These are phyloP conservation scores for Phytophthora capsici DNA, from an alignment of 352 stramenopile genomes.

Conservation along the genomic window DNA sequence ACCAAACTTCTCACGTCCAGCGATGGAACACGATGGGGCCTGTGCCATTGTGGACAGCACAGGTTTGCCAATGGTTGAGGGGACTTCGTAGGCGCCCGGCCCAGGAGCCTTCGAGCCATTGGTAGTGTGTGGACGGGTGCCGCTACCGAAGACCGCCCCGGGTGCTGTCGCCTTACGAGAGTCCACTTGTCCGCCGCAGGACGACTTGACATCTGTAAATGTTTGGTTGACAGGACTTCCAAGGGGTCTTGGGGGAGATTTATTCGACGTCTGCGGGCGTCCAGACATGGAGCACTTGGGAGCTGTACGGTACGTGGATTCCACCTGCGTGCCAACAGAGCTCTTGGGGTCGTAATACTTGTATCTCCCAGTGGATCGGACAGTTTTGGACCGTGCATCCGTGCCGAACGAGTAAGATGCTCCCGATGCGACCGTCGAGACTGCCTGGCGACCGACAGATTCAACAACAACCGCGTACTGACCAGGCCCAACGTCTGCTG, in stretches of 20 bases:
- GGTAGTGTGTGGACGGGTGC: slow-evolving; percentile 55
- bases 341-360: slow-evolving; percentile 69
- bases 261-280: slow-evolving; percentile 8
- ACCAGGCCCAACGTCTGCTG: slow-evolving; percentile 67
- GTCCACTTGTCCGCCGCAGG: slow-evolving; percentile 73
- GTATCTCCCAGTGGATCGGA: slow-evolving; percentile 31
- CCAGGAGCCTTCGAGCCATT: slow-evolving; percentile 67
- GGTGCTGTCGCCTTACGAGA: slow-evolving; percentile 77
- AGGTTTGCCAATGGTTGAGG: slow-evolving; percentile 68
- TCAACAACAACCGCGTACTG: slow-evolving; percentile 77
- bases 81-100: slow-evolving; percentile 70
- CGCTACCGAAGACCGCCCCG: slow-evolving; percentile 69
- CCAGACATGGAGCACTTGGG: slow-evolving; percentile 81
- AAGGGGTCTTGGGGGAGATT: no score
- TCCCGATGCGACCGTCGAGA: slow-evolving; percentile 65
- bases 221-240: no score
- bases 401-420: slow-evolving; percentile 76
- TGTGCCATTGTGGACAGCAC: not conserved
- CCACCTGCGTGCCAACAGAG: slow-evolving; percentile 67
- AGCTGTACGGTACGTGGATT: slow-evolving; percentile 70
- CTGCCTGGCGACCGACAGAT: slow-evolving; percentile 65
- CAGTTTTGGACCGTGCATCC: slow-evolving; percentile 52
- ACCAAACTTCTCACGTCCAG: slow-evolving; percentile 82
- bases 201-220: slow-evolving; percentile 66
- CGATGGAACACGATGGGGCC: slow-evolving; percentile 75